phyloP scores from a whole-genome alignment of 257 asterid species.

The Galeopsis tetrahit region DNA sequence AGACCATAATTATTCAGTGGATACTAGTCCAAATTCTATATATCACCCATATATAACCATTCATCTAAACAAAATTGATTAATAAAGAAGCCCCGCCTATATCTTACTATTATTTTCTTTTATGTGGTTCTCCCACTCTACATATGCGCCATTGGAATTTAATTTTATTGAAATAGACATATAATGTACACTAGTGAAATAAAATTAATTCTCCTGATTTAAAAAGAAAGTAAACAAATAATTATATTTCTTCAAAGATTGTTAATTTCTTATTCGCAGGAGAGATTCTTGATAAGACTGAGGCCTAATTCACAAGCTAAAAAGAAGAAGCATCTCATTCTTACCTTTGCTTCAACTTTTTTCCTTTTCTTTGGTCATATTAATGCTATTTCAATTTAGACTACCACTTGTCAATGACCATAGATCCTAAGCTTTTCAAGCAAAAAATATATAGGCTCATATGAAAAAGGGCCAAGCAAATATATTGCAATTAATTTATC shows the following conservation, averaged over 20 bases:
- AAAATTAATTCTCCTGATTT: background rate
- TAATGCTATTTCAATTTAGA: background rate
- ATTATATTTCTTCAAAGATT: background rate
- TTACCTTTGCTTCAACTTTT: slow-evolving; percentile 32
- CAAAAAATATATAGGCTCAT: background rate
- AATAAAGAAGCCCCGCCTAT: background rate
- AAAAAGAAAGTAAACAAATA: too few species aligned
- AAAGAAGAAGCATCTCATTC: background rate
- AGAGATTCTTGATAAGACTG: slow-evolving; percentile 25
- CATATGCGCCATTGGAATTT: background rate
- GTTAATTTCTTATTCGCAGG: background rate
- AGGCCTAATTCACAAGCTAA: background rate
- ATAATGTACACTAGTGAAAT: background rate
- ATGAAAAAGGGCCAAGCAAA: background rate
- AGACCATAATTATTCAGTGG: background rate
- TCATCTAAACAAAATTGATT: background rate
- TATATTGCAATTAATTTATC: background rate
- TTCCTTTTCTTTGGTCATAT: slow-evolving; percentile 10
- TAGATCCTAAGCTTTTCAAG: background rate
- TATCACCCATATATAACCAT: background rate
- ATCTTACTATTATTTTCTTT: background rate
- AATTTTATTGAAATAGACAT: background rate
- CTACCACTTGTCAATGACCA: background rate
- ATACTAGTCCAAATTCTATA: background rate
- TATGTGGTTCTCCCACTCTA: background rate